These are phyloP conservation scores for Isoetes taiwanensis DNA, from an alignment of 75 land plant species.

Conservation along the genomic window DNA sequence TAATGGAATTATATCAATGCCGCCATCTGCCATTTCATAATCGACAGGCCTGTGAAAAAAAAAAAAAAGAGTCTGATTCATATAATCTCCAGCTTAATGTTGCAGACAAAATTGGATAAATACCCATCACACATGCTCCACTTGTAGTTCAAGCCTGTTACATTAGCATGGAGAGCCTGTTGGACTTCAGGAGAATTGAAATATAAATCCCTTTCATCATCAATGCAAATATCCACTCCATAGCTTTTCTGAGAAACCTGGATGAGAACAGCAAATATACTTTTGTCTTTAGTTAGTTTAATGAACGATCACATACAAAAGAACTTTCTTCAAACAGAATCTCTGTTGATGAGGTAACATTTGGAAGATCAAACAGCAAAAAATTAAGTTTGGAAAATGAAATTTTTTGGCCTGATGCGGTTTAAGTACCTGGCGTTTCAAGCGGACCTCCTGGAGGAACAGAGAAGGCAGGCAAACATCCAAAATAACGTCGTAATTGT, in stretches of 20 bases:
- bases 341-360: too few relatives aligned
- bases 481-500: conserved; percentile 23
- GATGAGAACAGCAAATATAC: background rate
- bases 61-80: background rate
- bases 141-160: background rate
- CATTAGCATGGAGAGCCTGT: background rate
- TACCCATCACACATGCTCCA: conserved; percentile 1
- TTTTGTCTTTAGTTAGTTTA: too few relatives aligned
- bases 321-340: too few relatives aligned
- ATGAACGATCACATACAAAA: too few relatives aligned
- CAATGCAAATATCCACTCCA: conserved; percentile 19
- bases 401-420: background rate
- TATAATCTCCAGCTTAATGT: too few relatives aligned
- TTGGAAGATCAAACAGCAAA: conserved; percentile 1
- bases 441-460: conserved; percentile 5
- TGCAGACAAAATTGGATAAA: background rate
- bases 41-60: conserved; percentile 7
- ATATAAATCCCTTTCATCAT: conserved; percentile 14
- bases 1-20: conserved; percentile 11
- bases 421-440: conserved; percentile 16
- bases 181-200: background rate
- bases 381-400: background rate
- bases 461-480: conserved; percentile 21
- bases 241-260: background rate
- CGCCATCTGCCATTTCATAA: conserved; percentile 11